Base-by-base conservation (phyloP, 1,139 yeast species). In the Debaryomyces robertsiae region DNA sequence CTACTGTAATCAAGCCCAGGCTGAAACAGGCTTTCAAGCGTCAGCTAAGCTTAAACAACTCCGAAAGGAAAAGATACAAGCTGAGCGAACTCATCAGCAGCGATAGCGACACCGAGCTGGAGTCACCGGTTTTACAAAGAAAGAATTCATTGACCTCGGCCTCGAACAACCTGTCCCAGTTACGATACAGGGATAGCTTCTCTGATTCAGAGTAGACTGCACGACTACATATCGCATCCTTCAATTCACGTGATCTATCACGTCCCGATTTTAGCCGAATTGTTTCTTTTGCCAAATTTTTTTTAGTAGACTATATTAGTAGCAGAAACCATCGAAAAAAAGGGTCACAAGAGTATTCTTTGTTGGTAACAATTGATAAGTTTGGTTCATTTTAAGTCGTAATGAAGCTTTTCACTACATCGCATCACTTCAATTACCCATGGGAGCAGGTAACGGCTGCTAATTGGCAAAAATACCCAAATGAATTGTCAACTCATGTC, bases 361-460 rank as follows among this genome's bases (percentile, higher is more conserved):
- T n/a, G n/a, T n/a, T n/a, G n/a, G n/a, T n/a, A n/a, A n/a, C n/a
- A n/a, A n/a, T n/a, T n/a, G n/a, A n/a, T n/a, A n/a, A n/a, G n/a
- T n/a, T n/a, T n/a, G n/a, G n/a, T n/a, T n/a, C n/a, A n/a, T n/a
- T n/a, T n/a, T n/a, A n/a, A n/a, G n/a, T n/a, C n/a, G 47, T 14
- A 34, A 90, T 91, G 98, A 89, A 85, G 63, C 73, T 90, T 43
- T 90, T 88, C 57, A 80, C 79, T 39, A 76, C 87, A 31, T 62
- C 72, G 16, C 93, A 86, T 59, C 69, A 65, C 27, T 91, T 89
- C 62, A 69, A 79, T 46, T 91, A 91, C 56, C 79, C 95, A 0
- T 91, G 98, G 97, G 95, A 86, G 30, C 90, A 88, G 56, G 96
- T 93, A 14, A 86, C 96, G 1, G 91, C 95, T 0, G 98, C 98